A percentile compares a stretch with the other conserved stretches of the same genome.
Conservation (phyloP, 2,329 filamentous ascomycete genomes). For the Diaporthe capsici region DNA sequence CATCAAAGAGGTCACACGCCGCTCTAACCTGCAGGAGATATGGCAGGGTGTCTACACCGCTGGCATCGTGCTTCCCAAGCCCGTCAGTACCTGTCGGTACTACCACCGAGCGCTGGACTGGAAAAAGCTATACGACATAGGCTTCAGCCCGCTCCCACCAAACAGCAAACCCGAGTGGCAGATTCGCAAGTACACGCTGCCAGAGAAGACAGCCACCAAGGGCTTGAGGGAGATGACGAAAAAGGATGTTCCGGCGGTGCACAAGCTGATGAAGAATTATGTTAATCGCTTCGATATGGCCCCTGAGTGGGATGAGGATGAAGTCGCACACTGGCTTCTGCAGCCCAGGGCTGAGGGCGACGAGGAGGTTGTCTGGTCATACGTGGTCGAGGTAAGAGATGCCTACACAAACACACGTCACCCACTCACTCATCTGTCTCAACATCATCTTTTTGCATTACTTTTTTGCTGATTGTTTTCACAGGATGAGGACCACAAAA, state of each 20-base stretch:
- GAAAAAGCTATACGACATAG: constrained; percentile 95
- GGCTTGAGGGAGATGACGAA: constrained; percentile 85
- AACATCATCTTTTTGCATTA: neutral
- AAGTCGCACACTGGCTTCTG: constrained; percentile 90
- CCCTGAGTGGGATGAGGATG: constrained; percentile 83
- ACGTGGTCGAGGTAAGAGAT: constrained; percentile 81
- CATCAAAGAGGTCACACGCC: constrained; percentile 96
- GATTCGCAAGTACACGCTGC: constrained; percentile 87
- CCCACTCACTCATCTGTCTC: neutral
- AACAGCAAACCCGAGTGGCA: constrained; percentile 89
- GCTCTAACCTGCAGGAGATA: constrained; percentile 87
- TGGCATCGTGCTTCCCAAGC: constrained; percentile 90
- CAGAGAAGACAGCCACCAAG: constrained; percentile 78
- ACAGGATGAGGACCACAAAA: constrained; percentile 77
- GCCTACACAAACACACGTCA: neutral
- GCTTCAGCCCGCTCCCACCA: constrained; percentile 89
- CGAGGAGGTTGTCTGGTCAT: constrained; percentile 93
- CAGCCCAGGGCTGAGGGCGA: constrained; percentile 73
- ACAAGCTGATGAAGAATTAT: constrained; percentile 82
- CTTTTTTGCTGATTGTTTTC: constrained; percentile 29
- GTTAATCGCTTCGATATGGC: constrained; percentile 85
- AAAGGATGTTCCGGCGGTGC: constrained; percentile 83
- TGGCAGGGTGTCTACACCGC: constrained; percentile 98
- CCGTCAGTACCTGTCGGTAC: constrained; percentile 93
- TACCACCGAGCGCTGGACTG: constrained; percentile 95